Evolutionary conservation across 1,139 yeast genomes (phyloP), one percentile per base, ranked within the genome.

Genomic region (Kodamaea ohmeri): DNA sequence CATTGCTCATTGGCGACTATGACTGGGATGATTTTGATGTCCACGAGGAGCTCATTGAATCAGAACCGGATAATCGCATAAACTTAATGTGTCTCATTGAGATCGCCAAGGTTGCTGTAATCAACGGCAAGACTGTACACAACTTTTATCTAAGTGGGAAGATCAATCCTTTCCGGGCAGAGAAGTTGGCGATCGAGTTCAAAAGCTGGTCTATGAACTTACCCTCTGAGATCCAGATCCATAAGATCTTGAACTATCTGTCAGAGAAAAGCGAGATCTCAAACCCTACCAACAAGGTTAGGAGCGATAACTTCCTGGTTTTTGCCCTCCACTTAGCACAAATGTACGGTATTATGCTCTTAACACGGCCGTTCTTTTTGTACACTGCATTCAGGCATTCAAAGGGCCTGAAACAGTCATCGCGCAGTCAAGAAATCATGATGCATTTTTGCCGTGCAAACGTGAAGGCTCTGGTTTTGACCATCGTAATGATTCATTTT

Each of bases 331-430:
- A 73, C 50, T 52, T 71, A 17, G 55, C 63, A 7, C 67, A 71
- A 40, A 52, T 73, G 25, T 61, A 62, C 49, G 67, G 71, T 1
- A 62, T 71, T 16, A 60, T 71, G 45, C 50, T 73, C 19, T 52
- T 73, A 15, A 58, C 74, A 24, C 58, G 76, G 16, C 78, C 79
- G 8, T 71, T 73, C 43, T 68, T 70, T 50, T 63, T 70, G 51
- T 66, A 63, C 38, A 49, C 56, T 36, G 51, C 49, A 4, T 48
- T 48, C 39, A 34, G 27, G 19, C 35, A 34, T 25, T 40, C 41
- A 25, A 39, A 38, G 16, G 16, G 25, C 17, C 35, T 8, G 24
- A 38, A 41, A 36, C 44, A 20, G 31, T 42, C 40, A 14, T 32
- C 49, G 27, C 49, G 48, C 31, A 48, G 55, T 41, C 41, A 47